These are phyloP conservation scores for Fusarium sp. DNA, from an alignment of 2,329 filamentous ascomycete genomes.

Conservation along the genomic window DNA sequence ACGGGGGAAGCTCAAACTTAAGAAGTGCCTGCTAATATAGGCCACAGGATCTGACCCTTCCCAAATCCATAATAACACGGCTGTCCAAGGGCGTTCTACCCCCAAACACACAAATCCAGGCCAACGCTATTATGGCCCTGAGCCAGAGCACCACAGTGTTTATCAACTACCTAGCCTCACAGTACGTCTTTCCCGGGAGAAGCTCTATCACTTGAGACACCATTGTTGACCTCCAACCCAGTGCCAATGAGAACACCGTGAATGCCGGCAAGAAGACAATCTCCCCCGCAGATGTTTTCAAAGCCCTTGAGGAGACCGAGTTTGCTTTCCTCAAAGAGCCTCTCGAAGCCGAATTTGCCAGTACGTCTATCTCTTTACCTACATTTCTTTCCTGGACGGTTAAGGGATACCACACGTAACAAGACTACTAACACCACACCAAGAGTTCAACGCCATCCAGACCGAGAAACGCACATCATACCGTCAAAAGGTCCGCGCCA, in stretches of 20 bases:
- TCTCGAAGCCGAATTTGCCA: slow-evolving; percentile 81
- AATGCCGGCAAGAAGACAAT: slow-evolving; percentile 82
- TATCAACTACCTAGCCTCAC: slow-evolving; percentile 81
- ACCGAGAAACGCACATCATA: slow-evolving; percentile 81
- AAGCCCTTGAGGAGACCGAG: slow-evolving; percentile 81
- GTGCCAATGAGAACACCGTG: slow-evolving; percentile 79
- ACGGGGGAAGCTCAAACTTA: not conserved
- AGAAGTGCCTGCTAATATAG: slow-evolving; percentile 4
- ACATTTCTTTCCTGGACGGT: not conserved
- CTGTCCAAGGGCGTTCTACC: slow-evolving; percentile 85
- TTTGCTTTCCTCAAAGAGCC: slow-evolving; percentile 77
- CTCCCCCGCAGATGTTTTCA: slow-evolving; percentile 79
- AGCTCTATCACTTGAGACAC: not conserved
- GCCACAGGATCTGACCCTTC: slow-evolving; percentile 77
- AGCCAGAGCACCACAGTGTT: slow-evolving; percentile 87
- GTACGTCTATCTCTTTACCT: slow-evolving; percentile 60
- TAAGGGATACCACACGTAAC: not conserved
- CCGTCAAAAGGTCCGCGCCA: slow-evolving; percentile 76
- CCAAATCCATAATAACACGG: slow-evolving; percentile 84
- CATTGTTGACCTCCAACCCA: slow-evolving; percentile 52
- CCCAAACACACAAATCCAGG: slow-evolving; percentile 85
- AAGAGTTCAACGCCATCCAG: slow-evolving; percentile 80
- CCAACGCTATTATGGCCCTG: slow-evolving; percentile 83
- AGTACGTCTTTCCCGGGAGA: slow-evolving; percentile 66
- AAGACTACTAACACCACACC: slow-evolving; percentile 5